A percentile compares a stretch with the other conserved stretches of the same genome.
Evolutionary conservation across 108 stramenopile species (phyloP).

Genomic region (Skeletonema tropicum): DNA sequence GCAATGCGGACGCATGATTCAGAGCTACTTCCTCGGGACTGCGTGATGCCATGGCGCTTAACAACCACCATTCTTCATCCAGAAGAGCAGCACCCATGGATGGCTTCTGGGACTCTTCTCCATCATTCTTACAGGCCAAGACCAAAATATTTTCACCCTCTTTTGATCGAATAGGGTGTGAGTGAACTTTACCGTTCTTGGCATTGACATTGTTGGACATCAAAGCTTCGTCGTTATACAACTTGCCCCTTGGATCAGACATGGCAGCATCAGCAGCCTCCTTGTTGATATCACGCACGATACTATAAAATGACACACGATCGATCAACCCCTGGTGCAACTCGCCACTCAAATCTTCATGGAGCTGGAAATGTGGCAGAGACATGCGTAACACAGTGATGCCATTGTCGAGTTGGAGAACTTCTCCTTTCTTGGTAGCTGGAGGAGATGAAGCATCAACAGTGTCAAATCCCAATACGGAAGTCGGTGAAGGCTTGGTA

Average conservation of each 20-base stretch:
- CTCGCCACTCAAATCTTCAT: slow-evolving; percentile 58
- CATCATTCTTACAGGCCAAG: slow-evolving; percentile 6
- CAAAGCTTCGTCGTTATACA: slow-evolving; percentile 25
- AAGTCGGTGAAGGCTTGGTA: slow-evolving; percentile 32
- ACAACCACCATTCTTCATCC: slow-evolving; percentile 85
- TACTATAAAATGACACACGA: slow-evolving; percentile 77
- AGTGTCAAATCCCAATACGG: slow-evolving; percentile 20
- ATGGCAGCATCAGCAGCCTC: slow-evolving; percentile 61
- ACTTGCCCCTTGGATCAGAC: slow-evolving; percentile 29
- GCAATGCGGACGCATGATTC: slow-evolving; percentile 52
- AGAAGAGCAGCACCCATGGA: slow-evolving; percentile 60
- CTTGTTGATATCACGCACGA: slow-evolving; percentile 88
- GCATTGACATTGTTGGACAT: slow-evolving; percentile 32
- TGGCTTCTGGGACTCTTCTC: background rate
- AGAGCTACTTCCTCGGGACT: slow-evolving; percentile 46
- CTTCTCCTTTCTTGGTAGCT: background rate
- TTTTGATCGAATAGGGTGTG: slow-evolving; percentile 35
- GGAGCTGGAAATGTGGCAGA: slow-evolving; percentile 61
- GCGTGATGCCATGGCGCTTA: slow-evolving; percentile 66
- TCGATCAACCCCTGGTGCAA: slow-evolving; percentile 69
- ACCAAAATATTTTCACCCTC: slow-evolving; percentile 37
- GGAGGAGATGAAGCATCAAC: slow-evolving; percentile 2
- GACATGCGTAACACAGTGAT: slow-evolving; percentile 26
- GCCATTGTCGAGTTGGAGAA: slow-evolving; percentile 26
- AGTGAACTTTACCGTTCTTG: slow-evolving; percentile 46